These are phyloP conservation scores for Coemansia interrupta DNA, from an alignment of 192 early-diverging fungal genomes.

Conservation along the genomic window DNA sequence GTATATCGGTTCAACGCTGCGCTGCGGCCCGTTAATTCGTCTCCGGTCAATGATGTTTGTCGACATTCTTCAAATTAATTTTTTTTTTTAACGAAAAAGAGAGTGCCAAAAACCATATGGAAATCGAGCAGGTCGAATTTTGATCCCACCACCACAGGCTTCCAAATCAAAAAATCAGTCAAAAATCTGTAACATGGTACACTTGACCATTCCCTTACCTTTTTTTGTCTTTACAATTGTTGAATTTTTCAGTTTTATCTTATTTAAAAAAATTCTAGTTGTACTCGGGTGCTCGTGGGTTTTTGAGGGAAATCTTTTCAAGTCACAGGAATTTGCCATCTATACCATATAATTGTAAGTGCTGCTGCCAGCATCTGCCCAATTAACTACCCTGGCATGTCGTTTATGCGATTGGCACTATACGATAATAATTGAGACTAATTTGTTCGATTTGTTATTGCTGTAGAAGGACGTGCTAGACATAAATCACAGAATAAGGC, in stretches of 20 bases:
- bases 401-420: no score
- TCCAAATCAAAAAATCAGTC: no score
- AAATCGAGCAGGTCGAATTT: no score
- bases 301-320: background rate
- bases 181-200: no score
- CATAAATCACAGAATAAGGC: background rate
- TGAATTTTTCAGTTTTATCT: background rate
- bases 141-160: no score
- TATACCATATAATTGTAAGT: slow-evolving; percentile 4
- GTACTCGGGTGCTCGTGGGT: no score
- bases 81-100: no score
- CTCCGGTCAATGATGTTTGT: slow-evolving; percentile 39
- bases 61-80: slow-evolving; percentile 19
- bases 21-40: slow-evolving; percentile 43
- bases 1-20: slow-evolving; percentile 52
- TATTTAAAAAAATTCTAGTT: no score
- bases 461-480: background rate
- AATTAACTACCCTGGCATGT: no score
- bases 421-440: no score
- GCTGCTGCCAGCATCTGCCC: background rate
- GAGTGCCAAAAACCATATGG: no score
- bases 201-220: no score
- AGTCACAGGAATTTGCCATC: background rate
- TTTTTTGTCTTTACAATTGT: background rate
- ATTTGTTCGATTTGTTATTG: background rate